Conservation (phyloP, 1,284 basidiomycete genomes). For the Singerocomus inundabilis region DNA sequence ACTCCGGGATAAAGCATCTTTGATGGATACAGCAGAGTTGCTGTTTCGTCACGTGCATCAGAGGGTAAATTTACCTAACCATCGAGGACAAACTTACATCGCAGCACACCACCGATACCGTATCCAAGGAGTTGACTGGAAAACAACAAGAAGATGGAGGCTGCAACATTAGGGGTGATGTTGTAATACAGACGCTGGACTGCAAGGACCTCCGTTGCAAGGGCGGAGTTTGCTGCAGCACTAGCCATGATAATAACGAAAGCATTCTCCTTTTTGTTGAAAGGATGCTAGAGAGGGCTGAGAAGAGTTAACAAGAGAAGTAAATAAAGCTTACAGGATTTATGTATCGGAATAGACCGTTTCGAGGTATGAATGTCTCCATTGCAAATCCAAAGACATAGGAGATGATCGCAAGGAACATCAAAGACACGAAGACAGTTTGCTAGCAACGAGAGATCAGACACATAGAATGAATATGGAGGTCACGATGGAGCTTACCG, state of each 20-base stretch:
- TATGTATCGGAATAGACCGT: slow-evolving; percentile 48
- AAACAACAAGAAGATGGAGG: slow-evolving; percentile 58
- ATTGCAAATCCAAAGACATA: slow-evolving; percentile 41
- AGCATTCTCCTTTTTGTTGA: slow-evolving; percentile 54
- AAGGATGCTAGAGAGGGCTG: slow-evolving; percentile 34
- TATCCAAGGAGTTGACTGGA: slow-evolving; percentile 63
- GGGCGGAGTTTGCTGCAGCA: slow-evolving; percentile 61
- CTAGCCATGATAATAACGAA: slow-evolving; percentile 68
- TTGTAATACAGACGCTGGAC: slow-evolving; percentile 59
- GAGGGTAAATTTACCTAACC: background rate
- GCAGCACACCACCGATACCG: slow-evolving; percentile 60
- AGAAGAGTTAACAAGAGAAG: slow-evolving; percentile 16
- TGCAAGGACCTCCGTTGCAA: slow-evolving; percentile 65
- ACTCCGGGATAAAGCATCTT: slow-evolving; percentile 59
- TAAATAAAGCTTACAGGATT: slow-evolving; percentile 46
- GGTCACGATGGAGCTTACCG: slow-evolving; percentile 22
- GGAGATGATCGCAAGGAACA: slow-evolving; percentile 50
- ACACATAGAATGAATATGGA: background rate
- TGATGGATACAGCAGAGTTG: slow-evolving; percentile 61
- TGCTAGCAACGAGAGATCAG: slow-evolving; percentile 31
- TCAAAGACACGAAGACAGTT: slow-evolving; percentile 48
- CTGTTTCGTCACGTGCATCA: slow-evolving; percentile 24
- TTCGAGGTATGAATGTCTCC: slow-evolving; percentile 47
- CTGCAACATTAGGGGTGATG: slow-evolving; percentile 49
- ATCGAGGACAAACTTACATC: slow-evolving; percentile 36